These are phyloP conservation scores for Nidularia pulvinata DNA, from an alignment of 768 basidiomycete species.

Conservation along the genomic window DNA sequence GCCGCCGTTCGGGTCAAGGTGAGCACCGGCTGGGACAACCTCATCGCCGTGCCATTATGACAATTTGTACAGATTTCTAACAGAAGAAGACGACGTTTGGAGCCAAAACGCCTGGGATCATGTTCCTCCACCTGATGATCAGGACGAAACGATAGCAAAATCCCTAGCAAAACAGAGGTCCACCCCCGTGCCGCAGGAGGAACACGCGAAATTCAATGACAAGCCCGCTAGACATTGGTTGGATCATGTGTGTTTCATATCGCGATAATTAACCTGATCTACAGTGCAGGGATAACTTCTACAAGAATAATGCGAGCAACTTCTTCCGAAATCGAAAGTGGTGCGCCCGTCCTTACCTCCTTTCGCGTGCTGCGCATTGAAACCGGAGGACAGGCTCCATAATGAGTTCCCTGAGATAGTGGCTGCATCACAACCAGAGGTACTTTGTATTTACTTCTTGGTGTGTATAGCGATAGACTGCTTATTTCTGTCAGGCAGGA, in stretches of 20 bases:
- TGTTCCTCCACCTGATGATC: constrained; percentile 82
- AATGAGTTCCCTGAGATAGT: constrained; percentile 95
- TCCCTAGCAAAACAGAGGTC: constrained; percentile 71
- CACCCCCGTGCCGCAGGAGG: constrained; percentile 73
- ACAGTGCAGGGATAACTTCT: constrained; percentile 84
- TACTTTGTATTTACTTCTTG: constrained; percentile 19
- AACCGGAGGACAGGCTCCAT: constrained; percentile 57
- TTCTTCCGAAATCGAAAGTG: constrained; percentile 98
- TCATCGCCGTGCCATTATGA: neutral
- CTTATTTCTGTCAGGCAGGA: constrained; percentile 61
- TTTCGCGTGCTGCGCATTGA: neutral
- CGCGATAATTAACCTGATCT: neutral
- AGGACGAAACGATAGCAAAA: constrained; percentile 67
- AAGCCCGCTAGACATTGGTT: constrained; percentile 78
- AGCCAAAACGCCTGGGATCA: constrained; percentile 92
- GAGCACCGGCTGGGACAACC: constrained; percentile 5
- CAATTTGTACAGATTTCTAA: constrained; percentile 55
- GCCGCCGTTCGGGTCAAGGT: constrained; percentile 77
- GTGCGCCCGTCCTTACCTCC: constrained; percentile 25
- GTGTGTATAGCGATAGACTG: constrained; percentile 5
- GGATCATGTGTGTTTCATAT: constrained; percentile 7
- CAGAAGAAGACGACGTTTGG: constrained; percentile 75
- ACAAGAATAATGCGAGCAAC: constrained; percentile 80
- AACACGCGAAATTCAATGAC: constrained; percentile 70
- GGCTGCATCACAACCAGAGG: constrained; percentile 64